Conservation (phyloP, 2,329 filamentous ascomycete genomes). For the Sclerotinia subarctica region DNA sequence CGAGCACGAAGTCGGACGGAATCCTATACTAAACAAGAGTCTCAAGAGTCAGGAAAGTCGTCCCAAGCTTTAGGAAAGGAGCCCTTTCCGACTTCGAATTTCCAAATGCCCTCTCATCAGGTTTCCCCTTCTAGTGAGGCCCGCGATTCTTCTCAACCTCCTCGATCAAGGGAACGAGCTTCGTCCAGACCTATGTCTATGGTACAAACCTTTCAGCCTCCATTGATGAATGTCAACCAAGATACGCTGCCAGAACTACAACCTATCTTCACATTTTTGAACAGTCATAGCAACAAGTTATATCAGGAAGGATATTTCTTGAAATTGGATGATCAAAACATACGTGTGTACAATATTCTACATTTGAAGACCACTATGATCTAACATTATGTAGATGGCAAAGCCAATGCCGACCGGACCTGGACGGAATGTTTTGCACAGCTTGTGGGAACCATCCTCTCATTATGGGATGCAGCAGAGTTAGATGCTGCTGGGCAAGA, state of each 20-base stretch:
- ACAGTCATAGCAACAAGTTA: slow-evolving; percentile 92
- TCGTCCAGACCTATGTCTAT: slow-evolving; percentile 73
- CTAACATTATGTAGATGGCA: slow-evolving; percentile 64
- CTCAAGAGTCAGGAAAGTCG: slow-evolving; percentile 10
- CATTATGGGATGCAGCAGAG: slow-evolving; percentile 91
- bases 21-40: slow-evolving; percentile 25
- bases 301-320: slow-evolving; percentile 98
- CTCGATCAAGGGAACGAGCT: slow-evolving; percentile 43
- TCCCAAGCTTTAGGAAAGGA: slow-evolving; percentile 3
- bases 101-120: slow-evolving; percentile 9
- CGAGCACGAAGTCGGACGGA: slow-evolving; percentile 27
- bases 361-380: not conserved
- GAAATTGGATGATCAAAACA: slow-evolving; percentile 92
- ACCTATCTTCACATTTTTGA: slow-evolving; percentile 90
- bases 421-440: slow-evolving; percentile 98
- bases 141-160: slow-evolving; percentile 33
- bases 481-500: slow-evolving; percentile 83
- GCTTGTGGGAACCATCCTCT: slow-evolving; percentile 89
- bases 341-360: slow-evolving; percentile 57
- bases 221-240: slow-evolving; percentile 76
- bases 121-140: slow-evolving; percentile 9
- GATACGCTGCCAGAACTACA: slow-evolving; percentile 91
- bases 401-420: slow-evolving; percentile 77
- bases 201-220: slow-evolving; percentile 80
- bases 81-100: slow-evolving; percentile 13